Conservation (phyloP, 2,329 filamentous ascomycete genomes). For the Fusarium sp. region DNA sequence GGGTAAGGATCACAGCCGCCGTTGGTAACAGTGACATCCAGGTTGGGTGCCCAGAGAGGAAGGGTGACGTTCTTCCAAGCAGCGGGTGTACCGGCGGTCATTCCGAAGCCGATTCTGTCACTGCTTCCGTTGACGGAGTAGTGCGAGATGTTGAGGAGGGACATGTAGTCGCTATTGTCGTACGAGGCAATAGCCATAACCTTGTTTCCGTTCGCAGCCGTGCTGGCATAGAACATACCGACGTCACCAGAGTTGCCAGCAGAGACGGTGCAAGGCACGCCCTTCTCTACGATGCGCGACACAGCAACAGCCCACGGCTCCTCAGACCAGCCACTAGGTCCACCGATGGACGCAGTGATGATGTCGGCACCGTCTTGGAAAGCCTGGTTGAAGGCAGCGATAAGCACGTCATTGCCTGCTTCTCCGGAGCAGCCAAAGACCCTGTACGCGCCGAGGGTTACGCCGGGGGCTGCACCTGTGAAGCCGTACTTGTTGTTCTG, state of each 20-base stretch:
- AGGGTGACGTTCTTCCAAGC: conserved; percentile 61
- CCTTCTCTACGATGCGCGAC: conserved; percentile 65
- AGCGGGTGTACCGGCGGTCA: conserved; percentile 58
- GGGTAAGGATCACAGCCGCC: conserved; percentile 68
- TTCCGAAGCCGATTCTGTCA: conserved; percentile 52
- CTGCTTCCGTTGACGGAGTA: conserved; percentile 57
- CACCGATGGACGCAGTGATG: conserved; percentile 68
- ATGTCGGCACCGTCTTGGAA: conserved; percentile 70
- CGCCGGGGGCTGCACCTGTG: conserved; percentile 69
- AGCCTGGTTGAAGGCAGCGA: conserved; percentile 70
- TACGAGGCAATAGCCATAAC: conserved; percentile 65
- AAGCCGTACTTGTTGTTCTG: conserved; percentile 67
- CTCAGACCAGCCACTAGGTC: conserved; percentile 64
- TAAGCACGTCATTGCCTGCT: conserved; percentile 67
- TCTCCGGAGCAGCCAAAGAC: conserved; percentile 68
- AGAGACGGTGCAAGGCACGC: conserved; percentile 66
- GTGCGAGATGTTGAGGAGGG: conserved; percentile 57
- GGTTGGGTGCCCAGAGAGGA: conserved; percentile 63
- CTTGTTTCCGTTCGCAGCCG: conserved; percentile 62
- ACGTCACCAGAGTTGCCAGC: conserved; percentile 64
- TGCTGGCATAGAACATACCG: conserved; percentile 65
- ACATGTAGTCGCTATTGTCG: conserved; percentile 61
- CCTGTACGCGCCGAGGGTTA: conserved; percentile 68
- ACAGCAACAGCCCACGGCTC: conserved; percentile 64
- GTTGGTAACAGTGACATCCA: conserved; percentile 61